Conservation (phyloP, 257 asterid species). For the Pogostemon cablin region DNA sequence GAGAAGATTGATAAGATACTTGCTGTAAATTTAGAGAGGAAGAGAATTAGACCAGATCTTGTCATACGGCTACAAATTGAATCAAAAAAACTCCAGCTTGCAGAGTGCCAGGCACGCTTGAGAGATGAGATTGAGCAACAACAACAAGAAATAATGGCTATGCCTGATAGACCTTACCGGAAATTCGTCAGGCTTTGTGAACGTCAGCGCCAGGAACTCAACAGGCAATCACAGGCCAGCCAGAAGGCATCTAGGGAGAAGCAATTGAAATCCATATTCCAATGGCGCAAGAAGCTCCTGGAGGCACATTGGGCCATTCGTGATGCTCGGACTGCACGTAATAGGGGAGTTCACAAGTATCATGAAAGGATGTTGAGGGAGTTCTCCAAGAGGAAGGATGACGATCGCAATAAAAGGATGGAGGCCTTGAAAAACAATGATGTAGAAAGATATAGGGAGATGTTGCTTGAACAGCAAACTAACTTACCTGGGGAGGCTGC, state of each 20-base stretch:
- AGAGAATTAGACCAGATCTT: slow-evolving; percentile 92
- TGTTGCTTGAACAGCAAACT: slow-evolving; percentile 96
- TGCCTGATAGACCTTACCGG: slow-evolving; percentile 98
- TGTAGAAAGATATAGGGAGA: slow-evolving; percentile 97
- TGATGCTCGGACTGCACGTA: slow-evolving; percentile 97
- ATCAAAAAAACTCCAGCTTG: slow-evolving; percentile 89
- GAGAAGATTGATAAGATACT: slow-evolving; percentile 85
- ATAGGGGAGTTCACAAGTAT: slow-evolving; percentile 97
- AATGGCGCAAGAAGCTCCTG: slow-evolving; percentile 99
- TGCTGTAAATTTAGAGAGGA: slow-evolving; percentile 91
- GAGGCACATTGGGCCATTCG: slow-evolving; percentile 98
- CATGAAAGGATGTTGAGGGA: slow-evolving; percentile 97
- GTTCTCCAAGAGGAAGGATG: slow-evolving; percentile 93
- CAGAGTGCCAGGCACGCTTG: slow-evolving; percentile 87
- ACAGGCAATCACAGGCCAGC: slow-evolving; percentile 88
- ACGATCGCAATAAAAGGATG: slow-evolving; percentile 89
- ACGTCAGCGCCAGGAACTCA: slow-evolving; percentile 95
- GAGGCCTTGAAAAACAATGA: slow-evolving; percentile 98
- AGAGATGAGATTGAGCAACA: slow-evolving; percentile 95
- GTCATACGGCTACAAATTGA: slow-evolving; percentile 87
- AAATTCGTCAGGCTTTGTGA: slow-evolving; percentile 94
- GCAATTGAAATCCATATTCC: slow-evolving; percentile 89
- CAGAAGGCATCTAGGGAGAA: slow-evolving; percentile 88
- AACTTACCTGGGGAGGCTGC: slow-evolving; percentile 88
- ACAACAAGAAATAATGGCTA: slow-evolving; percentile 93